A percentile compares a stretch with the other conserved stretches of the same genome.
phyloP scores from a whole-genome alignment of 2,329 filamentous ascomycete species.

The Penicillium olsonii region DNA sequence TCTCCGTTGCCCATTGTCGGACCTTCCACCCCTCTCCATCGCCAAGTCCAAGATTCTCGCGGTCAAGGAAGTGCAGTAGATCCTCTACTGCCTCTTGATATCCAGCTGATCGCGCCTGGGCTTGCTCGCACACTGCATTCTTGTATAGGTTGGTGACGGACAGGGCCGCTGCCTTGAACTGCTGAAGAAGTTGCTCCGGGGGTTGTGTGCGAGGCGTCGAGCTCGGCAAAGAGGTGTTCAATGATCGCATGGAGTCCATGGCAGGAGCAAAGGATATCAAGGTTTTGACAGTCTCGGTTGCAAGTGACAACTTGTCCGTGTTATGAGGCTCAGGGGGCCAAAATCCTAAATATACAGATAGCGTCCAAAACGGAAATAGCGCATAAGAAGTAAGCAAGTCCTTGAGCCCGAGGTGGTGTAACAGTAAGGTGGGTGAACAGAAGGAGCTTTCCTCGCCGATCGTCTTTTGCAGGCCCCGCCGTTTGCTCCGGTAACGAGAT shows the following conservation, averaged over 20 bases:
- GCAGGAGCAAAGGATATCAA: slow-evolving; percentile 6
- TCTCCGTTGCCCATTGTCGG: slow-evolving; percentile 60
- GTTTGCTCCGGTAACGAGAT: not conserved
- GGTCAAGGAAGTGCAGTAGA: slow-evolving; percentile 80
- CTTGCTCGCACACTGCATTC: slow-evolving; percentile 76
- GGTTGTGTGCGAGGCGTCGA: slow-evolving; percentile 51
- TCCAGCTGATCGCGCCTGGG: slow-evolving; percentile 73
- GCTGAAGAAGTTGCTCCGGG: slow-evolving; percentile 68
- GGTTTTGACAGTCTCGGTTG: not conserved
- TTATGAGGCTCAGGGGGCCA: not conserved
- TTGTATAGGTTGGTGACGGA: slow-evolving; percentile 97
- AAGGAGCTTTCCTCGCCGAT: slow-evolving; percentile 18
- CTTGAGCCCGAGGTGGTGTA: not conserved
- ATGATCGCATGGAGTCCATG: slow-evolving; percentile 67
- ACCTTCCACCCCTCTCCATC: slow-evolving; percentile 75
- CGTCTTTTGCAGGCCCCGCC: slow-evolving; percentile 27
- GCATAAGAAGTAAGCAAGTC: not conserved
- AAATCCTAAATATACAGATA: not conserved
- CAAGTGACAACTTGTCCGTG: not conserved
- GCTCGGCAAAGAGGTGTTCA: slow-evolving; percentile 63
- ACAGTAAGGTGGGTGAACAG: not conserved
- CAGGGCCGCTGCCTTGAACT: slow-evolving; percentile 88
- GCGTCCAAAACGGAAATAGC: not conserved
- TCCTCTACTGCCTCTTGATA: slow-evolving; percentile 96
- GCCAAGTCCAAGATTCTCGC: slow-evolving; percentile 72